Evolutionary conservation across 129 eudicot species (phyloP), one percentile per base, ranked within the genome.

Genomic region (Escallonia rubra): DNA sequence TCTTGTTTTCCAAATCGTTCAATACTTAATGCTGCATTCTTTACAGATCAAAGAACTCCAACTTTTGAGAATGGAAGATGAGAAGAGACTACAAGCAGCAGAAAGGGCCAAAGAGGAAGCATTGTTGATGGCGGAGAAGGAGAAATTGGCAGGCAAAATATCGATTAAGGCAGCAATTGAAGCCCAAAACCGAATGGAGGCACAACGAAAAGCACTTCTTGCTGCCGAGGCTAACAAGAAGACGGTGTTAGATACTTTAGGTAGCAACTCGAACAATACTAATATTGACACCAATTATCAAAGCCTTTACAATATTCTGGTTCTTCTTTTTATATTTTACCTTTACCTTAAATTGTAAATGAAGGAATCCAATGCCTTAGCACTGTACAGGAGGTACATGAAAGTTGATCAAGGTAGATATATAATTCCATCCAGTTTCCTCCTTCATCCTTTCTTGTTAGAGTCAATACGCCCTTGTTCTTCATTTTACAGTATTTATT

Each of bases 161-260:
- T 57, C 69, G 46, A 64, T 49, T 1, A 64, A 64, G 69, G 56
- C 42, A 40, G 69, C 69, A 64, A 64, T 49, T 1, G 69, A 49
- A 16, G 57, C 69, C 4, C 8, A 49, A 40, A 64, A 10, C 43
- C 15, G 69, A 23, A 34, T 23, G 15, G 5, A 23, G 47, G 69
- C 56, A 49, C 43, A 64, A 47, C 47, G 57, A 64, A 64, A 11
- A 49, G 57, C 69, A 64, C 16, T 64, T 14, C 47, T 14, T 23
- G 69, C 47, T 47, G 57, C 44, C 34, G 69, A 46, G 38, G 58
- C 42, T 16, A 49, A 48, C 12, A 41, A 38, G 45, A 64, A 46
- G 69, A 47, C 12, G 14, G 12, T 64, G 16, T 43, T 39, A 7
- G 3, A 11, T 50, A 4, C 57, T 40, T 64, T 64, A 16, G 45